Evolutionary conservation across 2,329 filamentous ascomycete species (phyloP), one percentile per base, ranked within the genome.

Genomic region (Fusarium avenaceum): DNA sequence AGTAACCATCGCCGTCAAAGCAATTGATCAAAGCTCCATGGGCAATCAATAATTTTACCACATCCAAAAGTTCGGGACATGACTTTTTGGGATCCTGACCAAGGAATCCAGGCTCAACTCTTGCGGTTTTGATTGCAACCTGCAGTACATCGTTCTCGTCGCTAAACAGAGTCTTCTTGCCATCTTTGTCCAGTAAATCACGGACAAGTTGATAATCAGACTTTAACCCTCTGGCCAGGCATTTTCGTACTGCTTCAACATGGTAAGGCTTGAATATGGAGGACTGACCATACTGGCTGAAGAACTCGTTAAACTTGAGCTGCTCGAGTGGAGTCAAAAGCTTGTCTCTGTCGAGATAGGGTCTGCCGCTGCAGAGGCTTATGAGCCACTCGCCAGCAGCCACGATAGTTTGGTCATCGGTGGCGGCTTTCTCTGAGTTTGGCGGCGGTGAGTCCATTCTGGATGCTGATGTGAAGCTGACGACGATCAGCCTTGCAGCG

Each of bases 251-350:
- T 0, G 63, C 57, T 13, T 67, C 47, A 0, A 67, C 43, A 4
- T 49, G 30, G 6, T 58, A 53, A 1, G 26, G 19, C 5, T 35
- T 64, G 6, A 67, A 67, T 0, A 17, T 10, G 0, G 43, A 13
- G 3, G 63, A 64, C 14, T 7, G 4, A 1, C 57, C 8, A 8
- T 67, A 3, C 1, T 58, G 13, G 4, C 0, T 6, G 15, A 67
- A 64, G 33, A 67, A 67, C 19, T 67, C 63, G 7, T 67, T 43
- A 8, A 67, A 35, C 7, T 67, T 67, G 4, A 54, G 11, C 1
- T 33, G 39, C 17, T 66, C 63, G 3, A 66, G 63, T 0, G 17
- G 10, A 11, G 63, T 63, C 7, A 67, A 32, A 0, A 47, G 5
- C 6, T 51, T 28, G 2, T 53, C 56, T n/a, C 19, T 48, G 10